Base-by-base conservation (phyloP, 108 stramenopile genomes). In the Cyclotella atomus region DNA sequence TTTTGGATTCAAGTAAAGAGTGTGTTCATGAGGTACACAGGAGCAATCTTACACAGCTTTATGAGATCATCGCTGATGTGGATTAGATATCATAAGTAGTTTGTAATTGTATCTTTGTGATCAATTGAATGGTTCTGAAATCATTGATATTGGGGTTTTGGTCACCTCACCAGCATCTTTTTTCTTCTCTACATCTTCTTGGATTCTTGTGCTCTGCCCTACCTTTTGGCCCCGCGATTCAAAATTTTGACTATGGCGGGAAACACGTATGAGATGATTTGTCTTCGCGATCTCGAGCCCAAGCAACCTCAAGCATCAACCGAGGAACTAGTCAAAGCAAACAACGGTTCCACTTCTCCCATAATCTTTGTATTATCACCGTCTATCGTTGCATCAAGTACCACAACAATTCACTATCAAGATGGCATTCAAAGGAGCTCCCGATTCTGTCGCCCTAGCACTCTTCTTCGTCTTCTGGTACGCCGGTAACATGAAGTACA, bases 401-500 rank as follows among this genome's bases (percentile, higher is more conserved):
- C 41, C 27, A 21, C 41, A 44, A 55, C 53, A 30, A 17, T 12
- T 54, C 2, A 65, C 30, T 16, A n/a, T 32, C 45, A 54, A 70
- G 43, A 75, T 75, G 73, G 54, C 77, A 23, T 73, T 73, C 64
- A 78, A 78, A 59, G 82, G 82, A 28, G 82, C 83, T 30, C 83
- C 78, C 64, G 83, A 81, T 46, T 66, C 57, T 3, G 65, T 77
- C 6, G 79, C 83, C 35, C 67, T 83, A 16, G 33, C 67, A 15
- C 71, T 80, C 33, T 78, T 83, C 82, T 73, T 84, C 59, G 78
- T 83, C 30, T 69, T 80, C 71, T 84, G 77, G 77, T 74, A 89
- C 43, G 75, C 75, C 36, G 65, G 85, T 30, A 89, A 85, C 78
- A 83, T 79, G 79, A 83, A 85, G 59, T 85, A 85, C 85, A 85